phyloP scores from a whole-genome alignment of 441 rosid species.

The Mallotus repandus region DNA sequence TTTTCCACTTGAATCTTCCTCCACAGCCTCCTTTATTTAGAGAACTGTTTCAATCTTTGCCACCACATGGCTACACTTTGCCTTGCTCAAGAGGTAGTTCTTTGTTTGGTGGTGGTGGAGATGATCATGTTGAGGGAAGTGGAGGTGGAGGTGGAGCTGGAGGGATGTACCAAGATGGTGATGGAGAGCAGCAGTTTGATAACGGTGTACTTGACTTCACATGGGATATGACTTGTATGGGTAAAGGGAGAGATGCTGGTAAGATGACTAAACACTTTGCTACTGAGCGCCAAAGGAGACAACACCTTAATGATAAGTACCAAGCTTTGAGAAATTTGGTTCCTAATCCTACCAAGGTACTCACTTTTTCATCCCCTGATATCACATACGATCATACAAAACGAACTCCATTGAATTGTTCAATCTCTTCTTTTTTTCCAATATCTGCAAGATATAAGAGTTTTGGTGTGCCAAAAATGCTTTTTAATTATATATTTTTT shows the following conservation, averaged over 20 bases:
- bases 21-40: constrained; percentile 69
- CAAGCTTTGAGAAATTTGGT: constrained; percentile 56
- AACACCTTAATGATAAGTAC: constrained; percentile 57
- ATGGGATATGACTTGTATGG: constrained; percentile 41
- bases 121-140: constrained; percentile 25
- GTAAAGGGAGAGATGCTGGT: constrained; percentile 47
- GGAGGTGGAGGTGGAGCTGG: constrained; percentile 22
- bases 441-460: too few species aligned
- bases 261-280: constrained; percentile 60
- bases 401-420: too few species aligned
- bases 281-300: constrained; percentile 75
- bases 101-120: constrained; percentile 35
- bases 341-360: constrained; percentile 86
- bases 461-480: too few species aligned
- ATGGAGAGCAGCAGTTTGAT: constrained; percentile 35
- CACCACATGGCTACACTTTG: constrained; percentile 33
- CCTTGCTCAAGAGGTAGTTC: constrained; percentile 24
- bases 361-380: background rate
- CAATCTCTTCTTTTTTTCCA: too few species aligned
- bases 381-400: background rate
- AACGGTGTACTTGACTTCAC: constrained; percentile 60
- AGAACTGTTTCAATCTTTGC: constrained; percentile 50
- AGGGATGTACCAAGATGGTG: constrained; percentile 32
- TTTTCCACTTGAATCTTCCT: constrained; percentile 57
- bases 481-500: too few species aligned